Evolutionary conservation across 2,329 filamentous ascomycete species (phyloP).

Genomic region (Arachnopeziza araneosa): DNA sequence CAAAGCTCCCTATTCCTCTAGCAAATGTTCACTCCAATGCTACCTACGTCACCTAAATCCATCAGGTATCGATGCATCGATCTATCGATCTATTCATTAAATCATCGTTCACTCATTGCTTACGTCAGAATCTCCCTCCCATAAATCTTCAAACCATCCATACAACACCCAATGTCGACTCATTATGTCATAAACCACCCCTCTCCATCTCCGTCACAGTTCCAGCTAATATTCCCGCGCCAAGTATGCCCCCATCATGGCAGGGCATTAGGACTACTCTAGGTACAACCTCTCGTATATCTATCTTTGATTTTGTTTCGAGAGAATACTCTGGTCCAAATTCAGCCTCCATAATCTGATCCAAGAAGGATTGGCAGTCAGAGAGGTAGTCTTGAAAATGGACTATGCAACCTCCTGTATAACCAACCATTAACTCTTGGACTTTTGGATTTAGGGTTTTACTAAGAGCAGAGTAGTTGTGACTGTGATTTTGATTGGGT

Average conservation of each 20-base stretch:
- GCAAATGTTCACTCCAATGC: no score
- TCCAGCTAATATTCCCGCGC: constrained; percentile 54
- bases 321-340: no score
- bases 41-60: no score
- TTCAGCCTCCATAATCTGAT: constrained; percentile 43
- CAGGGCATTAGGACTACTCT: constrained; percentile 49
- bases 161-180: no score
- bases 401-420: constrained; percentile 75
- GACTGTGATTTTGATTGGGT: background rate
- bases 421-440: constrained; percentile 68
- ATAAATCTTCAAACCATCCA: no score
- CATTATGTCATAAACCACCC: background rate
- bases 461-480: background rate
- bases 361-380: constrained; percentile 65
- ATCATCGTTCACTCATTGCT: no score
- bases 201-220: constrained; percentile 13
- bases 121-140: no score
- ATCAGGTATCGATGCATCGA: no score
- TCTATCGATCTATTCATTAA: no score
- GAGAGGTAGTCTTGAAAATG: constrained; percentile 69
- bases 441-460: constrained; percentile 24
- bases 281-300: no score
- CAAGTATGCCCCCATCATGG: constrained; percentile 56
- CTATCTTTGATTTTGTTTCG: no score
- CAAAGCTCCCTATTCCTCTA: no score